phyloP scores from a whole-genome alignment of 805 yeast species.

The Ogataea methanolica region DNA sequence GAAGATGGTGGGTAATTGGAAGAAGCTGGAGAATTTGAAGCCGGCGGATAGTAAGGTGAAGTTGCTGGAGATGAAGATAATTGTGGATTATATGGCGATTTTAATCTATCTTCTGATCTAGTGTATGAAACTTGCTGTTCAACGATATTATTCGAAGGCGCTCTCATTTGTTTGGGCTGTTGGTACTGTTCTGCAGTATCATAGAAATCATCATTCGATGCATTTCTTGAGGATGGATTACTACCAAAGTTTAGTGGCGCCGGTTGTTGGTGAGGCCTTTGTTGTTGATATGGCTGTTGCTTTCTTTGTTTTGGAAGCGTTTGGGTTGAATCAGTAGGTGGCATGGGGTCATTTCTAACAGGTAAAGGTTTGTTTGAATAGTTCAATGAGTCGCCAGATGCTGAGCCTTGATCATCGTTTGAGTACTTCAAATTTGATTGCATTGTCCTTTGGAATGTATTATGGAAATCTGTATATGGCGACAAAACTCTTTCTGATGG shows the following conservation, averaged over 20 bases:
- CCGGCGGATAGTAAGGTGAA: background rate
- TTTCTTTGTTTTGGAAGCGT: slow-evolving; percentile 18
- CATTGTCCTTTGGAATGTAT: slow-evolving; percentile 26
- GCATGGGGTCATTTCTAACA: background rate
- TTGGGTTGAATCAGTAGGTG: background rate
- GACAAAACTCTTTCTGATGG: slow-evolving; percentile 24
- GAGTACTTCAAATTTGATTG: slow-evolving; percentile 9
- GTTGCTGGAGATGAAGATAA: slow-evolving; percentile 3
- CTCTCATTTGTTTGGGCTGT: slow-evolving; percentile 16
- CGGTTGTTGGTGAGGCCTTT: background rate
- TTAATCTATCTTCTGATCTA: no score
- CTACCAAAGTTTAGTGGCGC: background rate
- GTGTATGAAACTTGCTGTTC: slow-evolving; percentile 16
- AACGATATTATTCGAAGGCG: slow-evolving; percentile 24
- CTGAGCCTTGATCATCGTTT: background rate
- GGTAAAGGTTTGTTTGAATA: slow-evolving; percentile 1
- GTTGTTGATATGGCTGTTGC: slow-evolving; percentile 2
- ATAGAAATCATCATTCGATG: slow-evolving; percentile 2
- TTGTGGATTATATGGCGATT: background rate
- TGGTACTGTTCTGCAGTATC: slow-evolving; percentile 3
- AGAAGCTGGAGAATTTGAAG: background rate
- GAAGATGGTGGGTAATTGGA: background rate
- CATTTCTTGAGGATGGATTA: background rate
- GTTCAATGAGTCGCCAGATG: background rate
- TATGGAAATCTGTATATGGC: slow-evolving; percentile 33